phyloP scores from a whole-genome alignment of 108 stramenopile species.

The Poteriospumella lacustris region DNA sequence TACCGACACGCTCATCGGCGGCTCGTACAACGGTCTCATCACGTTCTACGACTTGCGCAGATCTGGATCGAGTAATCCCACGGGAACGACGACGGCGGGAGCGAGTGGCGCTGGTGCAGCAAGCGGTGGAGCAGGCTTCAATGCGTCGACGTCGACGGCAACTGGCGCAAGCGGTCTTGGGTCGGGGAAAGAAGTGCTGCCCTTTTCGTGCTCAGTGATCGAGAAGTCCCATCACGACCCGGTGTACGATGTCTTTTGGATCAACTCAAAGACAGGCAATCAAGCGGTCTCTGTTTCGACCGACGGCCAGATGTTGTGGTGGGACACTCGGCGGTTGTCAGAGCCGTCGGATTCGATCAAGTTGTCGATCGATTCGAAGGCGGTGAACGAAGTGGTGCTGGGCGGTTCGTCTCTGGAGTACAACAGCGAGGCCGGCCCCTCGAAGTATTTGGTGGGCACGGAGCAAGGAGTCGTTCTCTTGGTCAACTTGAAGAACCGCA shows the following conservation, averaged over 20 bases:
- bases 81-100: no score
- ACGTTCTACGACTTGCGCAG: conserved; percentile 71
- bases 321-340: conserved; percentile 73
- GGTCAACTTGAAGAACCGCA: conserved; percentile 52
- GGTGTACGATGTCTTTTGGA: conserved; percentile 78
- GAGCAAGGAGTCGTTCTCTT: conserved; percentile 76
- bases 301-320: conserved; percentile 68
- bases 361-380: conserved; percentile 61
- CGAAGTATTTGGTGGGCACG: conserved; percentile 77
- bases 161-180: no score
- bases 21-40: conserved; percentile 77
- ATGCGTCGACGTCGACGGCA: conserved; percentile 21
- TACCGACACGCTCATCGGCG: conserved; percentile 67
- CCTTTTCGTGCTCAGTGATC: conserved; percentile 63
- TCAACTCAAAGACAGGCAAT: conserved; percentile 76
- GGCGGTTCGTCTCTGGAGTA: conserved; percentile 77
- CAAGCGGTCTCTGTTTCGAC: conserved; percentile 72
- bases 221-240: conserved; percentile 82
- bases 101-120: no score
- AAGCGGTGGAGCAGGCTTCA: no score
- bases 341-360: conserved; percentile 65
- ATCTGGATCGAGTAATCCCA: no score
- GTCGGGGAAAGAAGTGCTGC: conserved; percentile 49
- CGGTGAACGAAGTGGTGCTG: conserved; percentile 36
- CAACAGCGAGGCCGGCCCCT: conserved; percentile 72